phyloP scores from a whole-genome alignment of 345 rosid species.

The Diplotaxis tenuifolia region DNA sequence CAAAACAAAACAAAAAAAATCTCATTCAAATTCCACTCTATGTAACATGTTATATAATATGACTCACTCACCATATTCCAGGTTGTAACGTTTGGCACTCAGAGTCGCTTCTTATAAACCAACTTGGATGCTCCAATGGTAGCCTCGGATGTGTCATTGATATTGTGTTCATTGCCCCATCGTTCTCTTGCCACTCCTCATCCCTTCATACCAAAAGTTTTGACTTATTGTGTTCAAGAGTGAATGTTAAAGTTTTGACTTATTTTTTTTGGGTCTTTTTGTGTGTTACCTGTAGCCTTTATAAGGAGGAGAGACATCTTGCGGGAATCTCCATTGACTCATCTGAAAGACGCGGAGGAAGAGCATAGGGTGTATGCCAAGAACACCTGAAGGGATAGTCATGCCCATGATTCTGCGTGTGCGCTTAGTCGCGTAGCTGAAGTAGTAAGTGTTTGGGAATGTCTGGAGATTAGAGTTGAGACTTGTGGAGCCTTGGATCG shows the following conservation, averaged over 20 bases:
- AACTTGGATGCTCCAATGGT: slow-evolving; percentile 74
- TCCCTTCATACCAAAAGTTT: slow-evolving; percentile 52
- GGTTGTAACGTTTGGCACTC: slow-evolving; percentile 74
- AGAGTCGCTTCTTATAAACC: slow-evolving; percentile 49
- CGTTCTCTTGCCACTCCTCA: slow-evolving; percentile 96
- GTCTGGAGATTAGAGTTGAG: slow-evolving; percentile 67
- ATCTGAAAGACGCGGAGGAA: slow-evolving; percentile 86
- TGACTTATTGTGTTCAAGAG: not conserved
- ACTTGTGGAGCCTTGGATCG: slow-evolving; percentile 79
- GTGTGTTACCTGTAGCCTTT: slow-evolving; percentile 84
- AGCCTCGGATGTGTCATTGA: slow-evolving; percentile 94
- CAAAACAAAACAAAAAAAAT: not conserved
- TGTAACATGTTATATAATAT: not conserved
- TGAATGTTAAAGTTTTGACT: not conserved
- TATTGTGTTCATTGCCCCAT: slow-evolving; percentile 91
- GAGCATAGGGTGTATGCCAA: slow-evolving; percentile 85
- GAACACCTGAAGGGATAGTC: slow-evolving; percentile 76
- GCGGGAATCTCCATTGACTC: slow-evolving; percentile 81
- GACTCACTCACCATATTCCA: slow-evolving; percentile 77
- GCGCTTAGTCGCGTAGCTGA: slow-evolving; percentile 92
- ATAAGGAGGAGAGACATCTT: slow-evolving; percentile 66
- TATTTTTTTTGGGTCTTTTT: not conserved
- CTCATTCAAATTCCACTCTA: not conserved
- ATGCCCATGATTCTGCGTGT: slow-evolving; percentile 68
- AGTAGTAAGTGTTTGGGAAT: slow-evolving; percentile 76